These are phyloP conservation scores for Tylopilus balloui DNA, from an alignment of 768 basidiomycete genomes.

Conservation along the genomic window DNA sequence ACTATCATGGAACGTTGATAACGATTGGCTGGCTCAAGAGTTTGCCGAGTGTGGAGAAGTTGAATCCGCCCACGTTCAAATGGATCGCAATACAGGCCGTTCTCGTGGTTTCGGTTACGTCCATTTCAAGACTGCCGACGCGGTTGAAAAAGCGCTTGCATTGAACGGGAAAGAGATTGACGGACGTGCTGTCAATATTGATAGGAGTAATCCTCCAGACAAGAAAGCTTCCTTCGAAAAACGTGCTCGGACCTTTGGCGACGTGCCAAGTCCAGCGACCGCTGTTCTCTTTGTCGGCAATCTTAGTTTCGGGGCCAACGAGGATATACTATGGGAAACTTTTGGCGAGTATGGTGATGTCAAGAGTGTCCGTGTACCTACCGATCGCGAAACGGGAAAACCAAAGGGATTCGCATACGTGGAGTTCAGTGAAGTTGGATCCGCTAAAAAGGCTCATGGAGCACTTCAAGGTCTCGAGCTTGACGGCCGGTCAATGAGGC, in stretches of 20 bases:
- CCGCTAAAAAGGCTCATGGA: conserved; percentile 76
- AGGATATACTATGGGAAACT: conserved; percentile 84
- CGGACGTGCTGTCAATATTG: conserved; percentile 82
- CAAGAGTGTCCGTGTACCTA: conserved; percentile 84
- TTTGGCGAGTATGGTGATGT: conserved; percentile 86
- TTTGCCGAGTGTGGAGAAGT: conserved; percentile 89
- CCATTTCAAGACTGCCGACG: conserved; percentile 63
- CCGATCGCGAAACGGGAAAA: conserved; percentile 84
- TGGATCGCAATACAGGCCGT: conserved; percentile 74
- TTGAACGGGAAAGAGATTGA: conserved; percentile 89
- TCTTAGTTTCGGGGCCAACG: conserved; percentile 71
- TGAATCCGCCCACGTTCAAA: conserved; percentile 81
- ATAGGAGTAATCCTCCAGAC: conserved; percentile 66
- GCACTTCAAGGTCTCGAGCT: conserved; percentile 68
- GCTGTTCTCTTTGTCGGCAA: conserved; percentile 87
- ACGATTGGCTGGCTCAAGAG: conserved; percentile 89
- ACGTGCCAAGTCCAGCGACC: conserved; percentile 62
- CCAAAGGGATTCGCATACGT: conserved; percentile 98
- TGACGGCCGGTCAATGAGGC: conserved; percentile 72
- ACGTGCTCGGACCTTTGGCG: conserved; percentile 74
- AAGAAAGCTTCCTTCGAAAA: conserved; percentile 56
- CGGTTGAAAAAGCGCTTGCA: conserved; percentile 75
- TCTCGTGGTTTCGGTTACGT: conserved; percentile 87
- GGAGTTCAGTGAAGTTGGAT: conserved; percentile 79
- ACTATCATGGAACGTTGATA: conserved; percentile 95